These are phyloP conservation scores for Erigeron philadelphicus DNA, from an alignment of 140 eudicot genomes.

Conservation along the genomic window DNA sequence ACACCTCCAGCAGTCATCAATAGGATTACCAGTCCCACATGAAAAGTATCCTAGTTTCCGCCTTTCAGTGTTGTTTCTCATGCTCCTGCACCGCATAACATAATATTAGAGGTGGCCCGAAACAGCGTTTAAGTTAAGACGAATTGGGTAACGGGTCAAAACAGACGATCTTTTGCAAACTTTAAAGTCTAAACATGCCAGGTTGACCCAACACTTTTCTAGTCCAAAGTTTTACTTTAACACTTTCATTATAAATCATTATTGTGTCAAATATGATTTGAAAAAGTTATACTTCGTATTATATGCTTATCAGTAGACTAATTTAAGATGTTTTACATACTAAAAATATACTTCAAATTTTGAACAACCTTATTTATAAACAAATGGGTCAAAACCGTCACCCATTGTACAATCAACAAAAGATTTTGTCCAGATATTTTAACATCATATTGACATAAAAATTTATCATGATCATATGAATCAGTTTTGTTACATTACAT, in stretches of 20 bases:
- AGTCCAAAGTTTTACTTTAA: too few species aligned
- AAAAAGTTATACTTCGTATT: not conserved
- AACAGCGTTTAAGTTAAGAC: not conserved
- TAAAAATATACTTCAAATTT: not conserved
- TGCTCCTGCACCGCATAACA: conserved; percentile 40
- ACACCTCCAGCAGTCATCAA: conserved; percentile 87
- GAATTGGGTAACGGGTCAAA: not conserved
- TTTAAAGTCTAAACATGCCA: too few species aligned
- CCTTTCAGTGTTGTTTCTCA: conserved; percentile 59
- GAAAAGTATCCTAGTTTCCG: conserved; percentile 70
- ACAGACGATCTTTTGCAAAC: not conserved
- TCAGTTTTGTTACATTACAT: conserved; percentile 8
- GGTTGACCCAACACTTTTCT: too few species aligned
- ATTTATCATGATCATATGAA: not conserved
- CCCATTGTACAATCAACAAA: not conserved
- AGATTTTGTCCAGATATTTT: conserved; percentile 21
- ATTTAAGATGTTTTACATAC: not conserved
- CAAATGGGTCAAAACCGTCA: too few species aligned
- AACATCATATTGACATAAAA: not conserved
- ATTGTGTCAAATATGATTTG: too few species aligned
- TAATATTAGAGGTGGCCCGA: not conserved
- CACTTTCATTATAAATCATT: too few species aligned
- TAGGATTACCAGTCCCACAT: conserved; percentile 78
- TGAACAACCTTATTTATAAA: too few species aligned
- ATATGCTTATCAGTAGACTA: not conserved